phyloP scores from a whole-genome alignment of 177 flowering plant genomes.

The Telopea speciosissima region DNA sequence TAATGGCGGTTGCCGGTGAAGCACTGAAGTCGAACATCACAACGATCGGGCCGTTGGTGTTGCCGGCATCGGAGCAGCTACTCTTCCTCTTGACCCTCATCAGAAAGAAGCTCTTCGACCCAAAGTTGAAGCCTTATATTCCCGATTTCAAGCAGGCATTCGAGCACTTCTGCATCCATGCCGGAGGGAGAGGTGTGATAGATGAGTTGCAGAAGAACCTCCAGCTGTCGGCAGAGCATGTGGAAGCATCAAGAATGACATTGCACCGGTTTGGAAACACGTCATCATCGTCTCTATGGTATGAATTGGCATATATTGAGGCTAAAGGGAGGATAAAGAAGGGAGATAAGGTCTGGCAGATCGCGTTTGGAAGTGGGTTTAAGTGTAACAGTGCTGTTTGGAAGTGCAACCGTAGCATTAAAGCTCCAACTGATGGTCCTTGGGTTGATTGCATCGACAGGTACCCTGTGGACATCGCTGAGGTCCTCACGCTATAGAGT shows the following conservation, averaged over 20 bases:
- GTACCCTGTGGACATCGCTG: conserved; percentile 63
- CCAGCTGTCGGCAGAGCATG: conserved; percentile 47
- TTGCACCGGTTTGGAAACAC: conserved; percentile 62
- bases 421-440: conserved; percentile 34
- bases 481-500: conserved; percentile 43
- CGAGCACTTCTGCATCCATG: conserved; percentile 67
- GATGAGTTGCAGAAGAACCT: conserved; percentile 61
- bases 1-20: conserved; percentile 59
- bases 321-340: conserved; percentile 62
- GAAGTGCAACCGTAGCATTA: conserved; percentile 46
- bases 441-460: conserved; percentile 56
- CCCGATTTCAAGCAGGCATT: conserved; percentile 57
- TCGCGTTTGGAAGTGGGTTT: conserved; percentile 66
- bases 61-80: conserved; percentile 58
- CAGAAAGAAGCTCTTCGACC: conserved; percentile 42
- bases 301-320: conserved; percentile 51
- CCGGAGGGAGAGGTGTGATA: conserved; percentile 61
- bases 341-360: conserved; percentile 66
- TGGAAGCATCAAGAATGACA: conserved; percentile 66
- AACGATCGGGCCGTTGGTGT: conserved; percentile 51
- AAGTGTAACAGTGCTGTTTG: conserved; percentile 71
- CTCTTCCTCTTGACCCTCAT: conserved; percentile 40
- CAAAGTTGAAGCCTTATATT: conserved; percentile 51
- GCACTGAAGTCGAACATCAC: conserved; percentile 60
- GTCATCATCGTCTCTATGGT: conserved; percentile 62